Base-by-base conservation (phyloP, 768 basidiomycete species). In the Panaeolus papilionaceus region DNA sequence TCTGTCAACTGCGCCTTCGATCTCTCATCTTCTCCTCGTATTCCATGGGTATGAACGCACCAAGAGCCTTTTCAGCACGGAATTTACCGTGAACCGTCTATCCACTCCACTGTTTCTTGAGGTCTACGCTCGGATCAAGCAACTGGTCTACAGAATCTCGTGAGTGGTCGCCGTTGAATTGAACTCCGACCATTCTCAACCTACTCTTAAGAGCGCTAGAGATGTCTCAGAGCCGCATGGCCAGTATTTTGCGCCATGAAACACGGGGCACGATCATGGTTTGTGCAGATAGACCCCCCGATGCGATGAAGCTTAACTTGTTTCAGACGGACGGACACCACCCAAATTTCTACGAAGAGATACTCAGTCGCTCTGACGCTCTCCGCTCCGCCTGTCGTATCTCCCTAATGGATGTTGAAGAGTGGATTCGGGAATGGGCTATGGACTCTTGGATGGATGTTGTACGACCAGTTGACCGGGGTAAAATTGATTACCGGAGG, bases 371-470 rank as follows among this genome's bases (percentile, higher is more conserved):
- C 12, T 58, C 54, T 58, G 54, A 58, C 33, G 54, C 54, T 33
- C 54, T 58, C 33, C 54, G 54, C 28, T 58, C 54, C 3, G 66
- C 66, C 7, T 67, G 66, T 38, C 66, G 62, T 4, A 45, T 67
- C n/a, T 42, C 66, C 26, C 20, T 67, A 3, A 62, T 63, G 66
- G 66, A 67, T 12, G 51, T 67, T 12, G 62, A 67, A 9, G 66
- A 67, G 61, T 67, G 66, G 66, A 67, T 67, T 26, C 61, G 28
- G 6, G 62, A 67, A 45, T 67, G 66, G 23, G 63, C 61, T 23
- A 51, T 28, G 47, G 66, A 67, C n/a, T 63, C 66, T 20, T 67
- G 66, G 66, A 7, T 39, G 10, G 61, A 61, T 44, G 66, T 63
- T 2, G n/a, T 67, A 37, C 39, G 26, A 6, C 45, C 62, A 18